These are phyloP conservation scores for Euphorbia corollata DNA, from an alignment of 441 rosid species.

Conservation along the genomic window DNA sequence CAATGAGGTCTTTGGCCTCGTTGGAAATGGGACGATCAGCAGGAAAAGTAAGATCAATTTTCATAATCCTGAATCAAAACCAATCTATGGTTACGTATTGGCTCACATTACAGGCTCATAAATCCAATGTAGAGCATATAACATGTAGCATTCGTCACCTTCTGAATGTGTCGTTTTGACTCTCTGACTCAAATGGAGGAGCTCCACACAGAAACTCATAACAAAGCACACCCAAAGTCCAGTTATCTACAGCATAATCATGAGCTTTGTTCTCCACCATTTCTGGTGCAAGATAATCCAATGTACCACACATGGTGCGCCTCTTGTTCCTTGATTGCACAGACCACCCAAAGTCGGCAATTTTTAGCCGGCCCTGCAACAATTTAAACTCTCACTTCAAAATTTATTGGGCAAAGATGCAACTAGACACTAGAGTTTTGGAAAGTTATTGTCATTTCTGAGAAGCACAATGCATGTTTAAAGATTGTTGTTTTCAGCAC, in stretches of 20 bases:
- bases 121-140: background rate
- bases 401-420: constrained; percentile 2
- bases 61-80: constrained; percentile 52
- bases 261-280: constrained; percentile 89
- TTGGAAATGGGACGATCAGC: constrained; percentile 45
- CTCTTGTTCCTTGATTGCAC: constrained; percentile 93
- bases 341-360: constrained; percentile 96
- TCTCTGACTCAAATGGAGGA: constrained; percentile 90
- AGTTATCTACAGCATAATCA: constrained; percentile 88
- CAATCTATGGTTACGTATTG: background rate
- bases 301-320: constrained; percentile 88
- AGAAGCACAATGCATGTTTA: background rate
- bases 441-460: background rate
- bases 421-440: too few species aligned
- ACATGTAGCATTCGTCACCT: constrained; percentile 31
- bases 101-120: background rate
- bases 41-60: constrained; percentile 75
- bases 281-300: constrained; percentile 93
- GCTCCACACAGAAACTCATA: constrained; percentile 85
- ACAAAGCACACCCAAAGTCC: constrained; percentile 86
- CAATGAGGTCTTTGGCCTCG: constrained; percentile 67
- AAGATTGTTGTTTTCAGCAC: background rate
- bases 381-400: background rate
- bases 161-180: constrained; percentile 67
- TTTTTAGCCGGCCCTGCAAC: constrained; percentile 73